These are phyloP conservation scores for Domatiomyces globalis DNA, from an alignment of 2,329 filamentous ascomycete genomes.

Conservation along the genomic window DNA sequence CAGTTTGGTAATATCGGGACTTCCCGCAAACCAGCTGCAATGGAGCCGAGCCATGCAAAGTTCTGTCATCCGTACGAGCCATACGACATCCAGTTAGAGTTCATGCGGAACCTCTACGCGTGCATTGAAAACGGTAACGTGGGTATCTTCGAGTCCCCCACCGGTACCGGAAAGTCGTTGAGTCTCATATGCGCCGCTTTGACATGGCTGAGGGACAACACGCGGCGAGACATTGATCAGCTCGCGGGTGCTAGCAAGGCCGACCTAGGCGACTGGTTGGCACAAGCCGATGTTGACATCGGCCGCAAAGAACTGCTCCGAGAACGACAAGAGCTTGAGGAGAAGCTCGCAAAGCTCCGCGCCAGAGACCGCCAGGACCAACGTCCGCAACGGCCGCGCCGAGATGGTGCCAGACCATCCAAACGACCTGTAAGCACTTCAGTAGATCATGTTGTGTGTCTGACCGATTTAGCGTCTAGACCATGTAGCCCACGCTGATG, in stretches of 20 bases:
- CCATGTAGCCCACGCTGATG: not conserved
- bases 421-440: slow-evolving; percentile 2
- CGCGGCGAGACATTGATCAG: slow-evolving; percentile 32
- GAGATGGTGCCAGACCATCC: slow-evolving; percentile 1
- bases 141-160: slow-evolving; percentile 87
- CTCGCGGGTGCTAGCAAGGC: slow-evolving; percentile 26
- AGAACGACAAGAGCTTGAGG: slow-evolving; percentile 58
- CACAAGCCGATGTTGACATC: slow-evolving; percentile 58
- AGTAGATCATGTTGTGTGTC: not conserved
- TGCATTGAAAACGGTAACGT: slow-evolving; percentile 68
- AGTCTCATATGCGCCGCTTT: slow-evolving; percentile 79
- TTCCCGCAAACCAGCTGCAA: not conserved
- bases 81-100: slow-evolving; percentile 73
- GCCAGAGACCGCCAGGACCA: slow-evolving; percentile 3
- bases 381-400: not conserved
- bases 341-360: slow-evolving; percentile 26
- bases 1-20: not conserved
- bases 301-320: slow-evolving; percentile 52
- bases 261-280: slow-evolving; percentile 72
- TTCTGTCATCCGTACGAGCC: slow-evolving; percentile 82
- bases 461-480: not conserved
- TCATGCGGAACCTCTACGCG: slow-evolving; percentile 71
- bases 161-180: slow-evolving; percentile 80
- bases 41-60: slow-evolving; percentile 29
- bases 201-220: slow-evolving; percentile 80